Conservation (phyloP, 129 eudicot genomes). For the Oenanthe sinensis region DNA sequence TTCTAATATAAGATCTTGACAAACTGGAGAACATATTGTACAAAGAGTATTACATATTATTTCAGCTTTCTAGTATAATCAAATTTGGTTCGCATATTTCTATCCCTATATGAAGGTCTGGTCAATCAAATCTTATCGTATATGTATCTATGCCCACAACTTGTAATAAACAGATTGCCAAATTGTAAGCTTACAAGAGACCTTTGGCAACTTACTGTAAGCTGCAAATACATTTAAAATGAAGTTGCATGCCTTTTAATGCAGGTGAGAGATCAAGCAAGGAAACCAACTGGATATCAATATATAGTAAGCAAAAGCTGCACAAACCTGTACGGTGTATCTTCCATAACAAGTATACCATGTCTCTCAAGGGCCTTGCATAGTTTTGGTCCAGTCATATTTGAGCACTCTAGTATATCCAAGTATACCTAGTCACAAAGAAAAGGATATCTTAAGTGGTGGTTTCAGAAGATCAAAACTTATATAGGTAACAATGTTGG, state of each 20-base stretch:
- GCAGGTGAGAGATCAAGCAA: background rate
- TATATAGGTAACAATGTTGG: background rate
- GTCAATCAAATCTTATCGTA: too few relatives aligned
- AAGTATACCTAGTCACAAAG: constrained; percentile 48
- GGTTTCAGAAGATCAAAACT: background rate
- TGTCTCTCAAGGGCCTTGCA: constrained; percentile 54
- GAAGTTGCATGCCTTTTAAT: background rate
- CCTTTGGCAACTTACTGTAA: background rate
- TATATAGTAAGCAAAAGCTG: background rate
- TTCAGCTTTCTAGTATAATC: too few relatives aligned
- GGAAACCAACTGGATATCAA: background rate
- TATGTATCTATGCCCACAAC: background rate
- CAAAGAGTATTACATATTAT: too few relatives aligned
- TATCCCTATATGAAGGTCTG: too few relatives aligned
- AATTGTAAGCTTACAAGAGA: background rate
- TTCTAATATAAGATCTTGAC: too few relatives aligned
- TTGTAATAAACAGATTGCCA: background rate
- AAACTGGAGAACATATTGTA: too few relatives aligned
- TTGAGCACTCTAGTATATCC: constrained; percentile 43
- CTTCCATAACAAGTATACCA: constrained; percentile 65
- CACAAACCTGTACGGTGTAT: constrained; percentile 61
- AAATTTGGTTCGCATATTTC: too few relatives aligned
- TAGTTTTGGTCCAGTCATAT: constrained; percentile 47
- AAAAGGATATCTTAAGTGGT: background rate
- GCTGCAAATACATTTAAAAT: background rate